These are phyloP conservation scores for Phytophthora sp. DNA, from an alignment of 352 stramenopile genomes.

Conservation along the genomic window DNA sequence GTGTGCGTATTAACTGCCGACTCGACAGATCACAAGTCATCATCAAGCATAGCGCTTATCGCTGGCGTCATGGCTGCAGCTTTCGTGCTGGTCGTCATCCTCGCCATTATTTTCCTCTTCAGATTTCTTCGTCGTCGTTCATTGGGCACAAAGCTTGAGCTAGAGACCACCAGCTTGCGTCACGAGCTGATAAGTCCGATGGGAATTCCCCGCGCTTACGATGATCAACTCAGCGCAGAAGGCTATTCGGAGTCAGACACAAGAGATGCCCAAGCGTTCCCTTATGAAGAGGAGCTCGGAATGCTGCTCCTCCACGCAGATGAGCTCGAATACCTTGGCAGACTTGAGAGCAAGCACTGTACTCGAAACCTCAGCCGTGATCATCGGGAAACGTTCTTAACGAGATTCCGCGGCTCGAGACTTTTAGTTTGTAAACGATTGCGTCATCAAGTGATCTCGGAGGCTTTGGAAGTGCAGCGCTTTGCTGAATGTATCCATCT, in stretches of 20 bases:
- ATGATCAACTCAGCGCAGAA: conserved; percentile 4
- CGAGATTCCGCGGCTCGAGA: conserved; percentile 37
- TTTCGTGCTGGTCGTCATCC: conserved; percentile 28
- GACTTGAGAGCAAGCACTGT: conserved; percentile 28
- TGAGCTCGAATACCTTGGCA: conserved; percentile 51
- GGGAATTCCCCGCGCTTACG: conserved; percentile 1
- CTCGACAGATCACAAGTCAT: not conserved
- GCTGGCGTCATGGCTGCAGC: conserved; percentile 27
- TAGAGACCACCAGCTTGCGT: conserved; percentile 18
- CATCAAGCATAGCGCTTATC: conserved; percentile 32
- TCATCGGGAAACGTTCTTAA: conserved; percentile 43
- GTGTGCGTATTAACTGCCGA: conserved; percentile 21
- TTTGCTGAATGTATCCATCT: conserved; percentile 57
- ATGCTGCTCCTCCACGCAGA: conserved; percentile 40
- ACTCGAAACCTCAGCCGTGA: not conserved
- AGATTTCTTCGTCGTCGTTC: conserved; percentile 27
- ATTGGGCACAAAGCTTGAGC: conserved; percentile 4
- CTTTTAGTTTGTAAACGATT: conserved; percentile 50
- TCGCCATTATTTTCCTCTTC: conserved; percentile 27
- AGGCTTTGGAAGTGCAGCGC: conserved; percentile 30
- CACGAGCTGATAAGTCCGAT: conserved; percentile 18
- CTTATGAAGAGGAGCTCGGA: conserved; percentile 11
- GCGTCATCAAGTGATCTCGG: conserved; percentile 39
- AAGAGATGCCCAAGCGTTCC: not conserved
- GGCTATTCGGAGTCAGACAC: conserved; percentile 13